phyloP scores from a whole-genome alignment of 495 filamentous ascomycete genomes.

The Parathielavia hyrcaniae region DNA sequence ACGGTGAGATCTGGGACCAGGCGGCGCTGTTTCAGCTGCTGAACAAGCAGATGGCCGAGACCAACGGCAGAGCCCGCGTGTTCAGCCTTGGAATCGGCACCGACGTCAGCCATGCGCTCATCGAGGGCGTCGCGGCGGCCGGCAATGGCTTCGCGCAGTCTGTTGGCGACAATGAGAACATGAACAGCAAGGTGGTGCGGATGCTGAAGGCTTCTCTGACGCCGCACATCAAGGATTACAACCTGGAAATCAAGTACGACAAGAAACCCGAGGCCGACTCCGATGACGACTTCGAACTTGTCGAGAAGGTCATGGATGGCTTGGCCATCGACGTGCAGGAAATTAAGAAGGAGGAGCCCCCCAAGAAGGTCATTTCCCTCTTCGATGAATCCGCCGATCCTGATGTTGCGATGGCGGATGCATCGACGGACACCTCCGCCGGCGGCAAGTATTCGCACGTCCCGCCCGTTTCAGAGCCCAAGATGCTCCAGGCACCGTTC shows the following conservation, averaged over 20 bases:
- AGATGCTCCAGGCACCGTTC: slow-evolving; percentile 56
- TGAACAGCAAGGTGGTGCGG: slow-evolving; percentile 58
- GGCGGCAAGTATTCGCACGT: slow-evolving; percentile 42
- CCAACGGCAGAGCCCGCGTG: slow-evolving; percentile 50
- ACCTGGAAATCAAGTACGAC: slow-evolving; percentile 54
- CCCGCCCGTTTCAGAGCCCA: slow-evolving; percentile 46
- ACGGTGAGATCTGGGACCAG: slow-evolving; percentile 63
- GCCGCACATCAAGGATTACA: slow-evolving; percentile 55
- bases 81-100: slow-evolving; percentile 63
- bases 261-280: slow-evolving; percentile 21
- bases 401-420: slow-evolving; percentile 34
- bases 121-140: slow-evolving; percentile 61
- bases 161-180: slow-evolving; percentile 51
- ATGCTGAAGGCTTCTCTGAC: slow-evolving; percentile 65
- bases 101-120: slow-evolving; percentile 54
- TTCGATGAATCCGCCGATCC: slow-evolving; percentile 47
- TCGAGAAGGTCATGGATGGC: slow-evolving; percentile 49
- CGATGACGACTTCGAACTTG: slow-evolving; percentile 51
- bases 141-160: slow-evolving; percentile 62
- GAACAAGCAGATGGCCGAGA: slow-evolving; percentile 42
- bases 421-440: slow-evolving; percentile 20
- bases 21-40: slow-evolving; percentile 50
- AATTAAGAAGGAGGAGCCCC: slow-evolving; percentile 3
- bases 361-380: slow-evolving; percentile 49
- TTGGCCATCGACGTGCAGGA: slow-evolving; percentile 29